Evolutionary conservation across 169 alveolate species (phyloP), one percentile per base, ranked within the genome.

Genomic region (Cryptosporidium andersoni): DNA sequence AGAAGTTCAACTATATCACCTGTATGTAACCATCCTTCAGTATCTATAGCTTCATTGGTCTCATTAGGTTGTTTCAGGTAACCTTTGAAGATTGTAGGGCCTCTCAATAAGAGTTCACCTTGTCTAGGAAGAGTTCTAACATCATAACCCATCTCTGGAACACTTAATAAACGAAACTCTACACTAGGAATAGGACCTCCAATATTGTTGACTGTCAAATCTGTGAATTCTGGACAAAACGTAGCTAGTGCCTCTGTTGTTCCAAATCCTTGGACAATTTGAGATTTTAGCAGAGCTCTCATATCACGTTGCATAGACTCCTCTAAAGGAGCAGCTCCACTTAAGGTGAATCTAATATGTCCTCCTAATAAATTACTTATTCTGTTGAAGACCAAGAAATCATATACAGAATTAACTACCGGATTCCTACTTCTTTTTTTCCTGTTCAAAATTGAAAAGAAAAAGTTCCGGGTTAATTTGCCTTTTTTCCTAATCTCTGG

Each of bases 241-340:
- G 96, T 95, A 2, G 97, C 99, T 14, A 94, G 81, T 53, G 93
- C 88, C 89, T 97, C 99, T 9, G 99, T 96, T 80, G 96, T 93
- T 2, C 98, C 99, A 89, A 95, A 97, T 1, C 98, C 98, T 88
- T 96, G 97, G 14, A 92, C 81, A 51, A 97, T 68, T 11, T 95
- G 97, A n/a, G 80, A 89, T 45, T 95, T 91, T n/a, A 95, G 88
- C 53, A 92, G 89, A 48, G 96, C 92, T 64, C 93, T 92, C 64
- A 96, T 81, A 88, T 94, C 93, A 36, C 94, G 91, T n/a, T 93
- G 88, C 11, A 95, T 94, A 49, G 91, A 93, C 53, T 88, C 89
- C 64, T 90, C 90, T 80, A 97, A 80, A 2, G 97, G 95, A 11
- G 99, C 97, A 43, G 97, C 92, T 6, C 97, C 98, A 42, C 93